Evolutionary conservation across 768 basidiomycete species (phyloP).

Genomic region (Tulasnella sp.): DNA sequence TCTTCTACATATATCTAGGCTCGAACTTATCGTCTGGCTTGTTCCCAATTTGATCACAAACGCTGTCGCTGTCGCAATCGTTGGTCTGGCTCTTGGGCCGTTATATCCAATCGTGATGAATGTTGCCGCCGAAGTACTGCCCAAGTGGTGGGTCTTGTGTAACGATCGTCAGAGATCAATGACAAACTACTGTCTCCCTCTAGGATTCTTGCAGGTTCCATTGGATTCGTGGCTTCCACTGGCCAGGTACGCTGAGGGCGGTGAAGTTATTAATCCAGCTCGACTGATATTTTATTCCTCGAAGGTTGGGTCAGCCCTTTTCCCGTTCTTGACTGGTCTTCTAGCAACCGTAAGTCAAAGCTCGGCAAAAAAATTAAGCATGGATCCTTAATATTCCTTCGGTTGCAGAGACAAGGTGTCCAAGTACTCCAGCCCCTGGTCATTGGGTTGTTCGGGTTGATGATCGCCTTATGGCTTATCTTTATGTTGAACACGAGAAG

Average conservation of each 20-base stretch:
- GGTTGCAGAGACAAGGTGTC: slow-evolving; percentile 23
- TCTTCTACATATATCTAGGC: slow-evolving; percentile 13
- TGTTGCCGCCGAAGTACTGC: slow-evolving; percentile 28
- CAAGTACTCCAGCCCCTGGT: slow-evolving; percentile 32
- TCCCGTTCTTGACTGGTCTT: slow-evolving; percentile 60
- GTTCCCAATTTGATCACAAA: slow-evolving; percentile 43
- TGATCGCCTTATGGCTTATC: slow-evolving; percentile 27
- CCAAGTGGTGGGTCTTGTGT: slow-evolving; percentile 1
- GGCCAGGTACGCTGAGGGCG: slow-evolving; percentile 35
- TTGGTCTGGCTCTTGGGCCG: slow-evolving; percentile 48
- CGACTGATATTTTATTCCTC: too few species aligned
- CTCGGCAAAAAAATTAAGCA: not conserved
- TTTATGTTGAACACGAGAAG: slow-evolving; percentile 30
- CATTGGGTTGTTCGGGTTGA: slow-evolving; percentile 23
- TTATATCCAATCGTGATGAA: slow-evolving; percentile 40
- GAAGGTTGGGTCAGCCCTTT: slow-evolving; percentile 68
- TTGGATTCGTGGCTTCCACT: slow-evolving; percentile 45
- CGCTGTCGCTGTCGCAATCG: slow-evolving; percentile 45
- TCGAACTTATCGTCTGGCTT: slow-evolving; percentile 47
- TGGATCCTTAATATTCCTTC: not conserved
- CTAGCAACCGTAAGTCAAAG: slow-evolving; percentile 27
- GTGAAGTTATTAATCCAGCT: not conserved
- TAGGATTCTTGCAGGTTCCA: slow-evolving; percentile 30
- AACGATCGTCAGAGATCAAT: not conserved
- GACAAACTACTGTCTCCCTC: not conserved